Conservation (phyloP, 306 rosid genomes). For the Pueraria montana region DNA sequence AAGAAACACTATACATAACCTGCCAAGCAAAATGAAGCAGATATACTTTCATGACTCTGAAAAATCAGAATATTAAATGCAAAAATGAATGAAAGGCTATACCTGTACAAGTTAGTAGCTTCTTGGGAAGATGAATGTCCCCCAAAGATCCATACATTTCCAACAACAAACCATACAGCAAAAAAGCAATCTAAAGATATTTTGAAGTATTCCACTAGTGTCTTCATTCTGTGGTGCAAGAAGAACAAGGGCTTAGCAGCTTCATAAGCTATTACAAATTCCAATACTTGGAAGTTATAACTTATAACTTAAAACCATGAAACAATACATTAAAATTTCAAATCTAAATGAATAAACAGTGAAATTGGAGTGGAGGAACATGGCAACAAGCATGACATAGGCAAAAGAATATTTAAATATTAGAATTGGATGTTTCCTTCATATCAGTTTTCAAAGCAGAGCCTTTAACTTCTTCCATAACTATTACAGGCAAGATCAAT, state of each 20-base stretch:
- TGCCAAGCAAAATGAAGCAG: slow-evolving; percentile 58
- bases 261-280: slow-evolving; percentile 41
- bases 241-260: slow-evolving; percentile 43
- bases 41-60: slow-evolving; percentile 33
- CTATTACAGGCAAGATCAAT: not conserved
- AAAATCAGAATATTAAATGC: slow-evolving; percentile 27
- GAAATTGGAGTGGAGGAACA: slow-evolving; percentile 32
- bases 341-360: slow-evolving; percentile 17
- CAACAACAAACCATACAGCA: slow-evolving; percentile 98
- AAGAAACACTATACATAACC: slow-evolving; percentile 96
- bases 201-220: slow-evolving; percentile 87
- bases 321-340: not conserved
- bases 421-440: not conserved
- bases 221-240: slow-evolving; percentile 70
- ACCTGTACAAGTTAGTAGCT: slow-evolving; percentile 98
- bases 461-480: not conserved
- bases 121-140: slow-evolving; percentile 76
- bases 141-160: slow-evolving; percentile 98
- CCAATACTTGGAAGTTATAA: slow-evolving; percentile 28
- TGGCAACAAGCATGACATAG: not conserved
- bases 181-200: slow-evolving; percentile 96
- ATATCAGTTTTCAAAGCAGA: not conserved
- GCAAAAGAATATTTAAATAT: slow-evolving; percentile 27
- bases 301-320: too few species aligned
- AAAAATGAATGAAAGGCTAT: slow-evolving; percentile 47